A percentile compares a stretch with the other conserved stretches of the same genome.
phyloP scores from a whole-genome alignment of 2,329 filamentous ascomycete species.

The Byssochlamys sp. region DNA sequence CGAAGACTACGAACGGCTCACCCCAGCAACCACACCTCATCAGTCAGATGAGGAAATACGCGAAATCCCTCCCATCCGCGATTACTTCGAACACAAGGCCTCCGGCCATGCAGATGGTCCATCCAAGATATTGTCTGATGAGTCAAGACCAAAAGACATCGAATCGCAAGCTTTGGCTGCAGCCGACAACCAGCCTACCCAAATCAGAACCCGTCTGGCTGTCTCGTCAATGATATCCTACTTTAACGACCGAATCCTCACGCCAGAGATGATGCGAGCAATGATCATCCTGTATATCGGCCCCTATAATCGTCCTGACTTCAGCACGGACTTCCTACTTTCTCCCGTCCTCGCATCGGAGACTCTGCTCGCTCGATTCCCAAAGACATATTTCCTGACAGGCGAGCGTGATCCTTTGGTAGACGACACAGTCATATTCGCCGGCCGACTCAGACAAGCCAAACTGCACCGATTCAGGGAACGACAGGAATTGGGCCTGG shows the following conservation, averaged over 20 bases:
- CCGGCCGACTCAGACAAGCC: conserved; percentile 73
- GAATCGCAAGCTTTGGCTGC: conserved; percentile 25
- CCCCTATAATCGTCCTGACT: conserved; percentile 84
- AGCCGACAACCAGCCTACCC: conserved; percentile 33
- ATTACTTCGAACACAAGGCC: conserved; percentile 20
- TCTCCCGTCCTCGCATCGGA: conserved; percentile 86
- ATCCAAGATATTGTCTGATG: conserved; percentile 11
- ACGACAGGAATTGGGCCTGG: conserved; percentile 47
- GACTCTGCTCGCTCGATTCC: conserved; percentile 70
- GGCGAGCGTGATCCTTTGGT: conserved; percentile 91
- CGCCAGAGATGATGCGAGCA: conserved; percentile 95
- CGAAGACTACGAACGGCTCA: conserved; percentile 75
- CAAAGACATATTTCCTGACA: conserved; percentile 86
- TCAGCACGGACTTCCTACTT: conserved; percentile 79
- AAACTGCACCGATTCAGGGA: conserved; percentile 52
- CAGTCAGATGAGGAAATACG: conserved; percentile 66
- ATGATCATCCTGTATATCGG: conserved; percentile 99
- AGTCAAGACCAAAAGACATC: conserved; percentile 11
- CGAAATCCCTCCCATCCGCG: conserved; percentile 17
- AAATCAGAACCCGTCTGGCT: conserved; percentile 72
- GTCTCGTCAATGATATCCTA: conserved; percentile 97
- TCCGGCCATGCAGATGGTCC: conserved; percentile 17
- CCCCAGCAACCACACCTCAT: conserved; percentile 63
- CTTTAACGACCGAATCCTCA: conserved; percentile 88
- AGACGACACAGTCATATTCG: conserved; percentile 94